These are phyloP conservation scores for Vaccinium macrocarpon DNA, from an alignment of 148 eudicot species.

Conservation along the genomic window DNA sequence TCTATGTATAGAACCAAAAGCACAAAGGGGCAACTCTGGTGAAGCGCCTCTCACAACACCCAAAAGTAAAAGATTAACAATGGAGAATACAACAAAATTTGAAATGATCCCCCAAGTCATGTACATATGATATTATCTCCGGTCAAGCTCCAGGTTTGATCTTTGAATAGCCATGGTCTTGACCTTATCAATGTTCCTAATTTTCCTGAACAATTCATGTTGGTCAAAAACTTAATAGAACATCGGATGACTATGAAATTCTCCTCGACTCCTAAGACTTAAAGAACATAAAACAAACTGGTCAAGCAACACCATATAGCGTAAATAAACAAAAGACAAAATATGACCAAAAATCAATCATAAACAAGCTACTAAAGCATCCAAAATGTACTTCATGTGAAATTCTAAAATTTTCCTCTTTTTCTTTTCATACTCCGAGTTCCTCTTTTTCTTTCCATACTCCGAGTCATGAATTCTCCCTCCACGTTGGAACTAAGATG, in stretches of 20 bases:
- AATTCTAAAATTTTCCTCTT: neutral
- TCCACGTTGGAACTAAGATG: neutral
- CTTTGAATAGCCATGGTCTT: neutral
- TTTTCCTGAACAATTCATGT: neutral
- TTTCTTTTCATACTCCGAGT: neutral
- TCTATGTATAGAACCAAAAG: too few species aligned
- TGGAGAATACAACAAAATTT: too few species aligned
- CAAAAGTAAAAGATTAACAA: too few species aligned
- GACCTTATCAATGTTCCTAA: too few species aligned
- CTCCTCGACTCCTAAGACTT: neutral
- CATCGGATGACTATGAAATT: neutral
- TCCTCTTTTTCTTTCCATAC: neutral
- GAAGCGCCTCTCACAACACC: too few species aligned
- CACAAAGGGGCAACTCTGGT: too few species aligned
- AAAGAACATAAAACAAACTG: neutral
- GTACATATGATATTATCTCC: too few species aligned
- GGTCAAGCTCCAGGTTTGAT: neutral
- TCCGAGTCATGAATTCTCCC: neutral
- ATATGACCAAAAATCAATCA: too few species aligned
- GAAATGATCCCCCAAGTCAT: too few species aligned
- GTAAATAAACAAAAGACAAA: too few species aligned
- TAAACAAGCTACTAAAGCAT: neutral
- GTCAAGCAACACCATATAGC: neutral
- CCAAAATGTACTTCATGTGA: neutral
- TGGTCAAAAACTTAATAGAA: too few species aligned